phyloP scores from a whole-genome alignment of 2,329 filamentous ascomycete genomes.

The Plenodomus lindquistii region DNA sequence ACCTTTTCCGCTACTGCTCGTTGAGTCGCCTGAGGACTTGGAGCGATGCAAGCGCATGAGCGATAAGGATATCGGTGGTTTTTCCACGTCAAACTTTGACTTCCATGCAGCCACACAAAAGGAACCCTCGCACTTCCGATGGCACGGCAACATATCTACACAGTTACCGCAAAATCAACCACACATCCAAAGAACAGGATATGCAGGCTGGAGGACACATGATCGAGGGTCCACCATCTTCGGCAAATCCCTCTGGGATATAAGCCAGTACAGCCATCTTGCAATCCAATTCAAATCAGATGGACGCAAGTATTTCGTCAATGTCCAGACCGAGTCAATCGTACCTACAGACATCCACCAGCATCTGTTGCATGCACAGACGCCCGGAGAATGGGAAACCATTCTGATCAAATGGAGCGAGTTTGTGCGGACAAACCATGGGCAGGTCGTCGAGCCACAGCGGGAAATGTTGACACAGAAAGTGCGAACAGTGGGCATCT shows the following conservation, averaged over 20 bases:
- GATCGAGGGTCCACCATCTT: constrained; percentile 81
- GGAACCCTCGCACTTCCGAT: constrained; percentile 71
- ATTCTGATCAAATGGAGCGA: constrained; percentile 88
- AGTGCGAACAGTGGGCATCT: constrained; percentile 82
- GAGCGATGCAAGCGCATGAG: constrained; percentile 73
- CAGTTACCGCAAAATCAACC: constrained; percentile 75
- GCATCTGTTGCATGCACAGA: constrained; percentile 79
- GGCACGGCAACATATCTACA: constrained; percentile 87
- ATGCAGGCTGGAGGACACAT: constrained; percentile 85
- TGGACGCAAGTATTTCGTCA: constrained; percentile 89
- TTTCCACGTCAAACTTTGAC: constrained; percentile 74
- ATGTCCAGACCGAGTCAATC: constrained; percentile 91
- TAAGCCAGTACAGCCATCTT: constrained; percentile 86
- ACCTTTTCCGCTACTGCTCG: constrained; percentile 67
- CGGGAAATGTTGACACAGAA: constrained; percentile 85
- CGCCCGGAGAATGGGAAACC: constrained; percentile 90
- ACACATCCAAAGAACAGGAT: constrained; percentile 79
- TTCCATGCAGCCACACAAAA: constrained; percentile 55
- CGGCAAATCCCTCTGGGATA: constrained; percentile 82
- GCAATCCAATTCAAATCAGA: constrained; percentile 89
- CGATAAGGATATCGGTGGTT: constrained; percentile 84
- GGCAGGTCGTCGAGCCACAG: constrained; percentile 90
- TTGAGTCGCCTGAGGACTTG: constrained; percentile 55
- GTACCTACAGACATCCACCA: constrained; percentile 96
- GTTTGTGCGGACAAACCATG: constrained; percentile 93